phyloP scores from a whole-genome alignment of 23 red algal genomes.

The Gracilaria domingensis region DNA sequence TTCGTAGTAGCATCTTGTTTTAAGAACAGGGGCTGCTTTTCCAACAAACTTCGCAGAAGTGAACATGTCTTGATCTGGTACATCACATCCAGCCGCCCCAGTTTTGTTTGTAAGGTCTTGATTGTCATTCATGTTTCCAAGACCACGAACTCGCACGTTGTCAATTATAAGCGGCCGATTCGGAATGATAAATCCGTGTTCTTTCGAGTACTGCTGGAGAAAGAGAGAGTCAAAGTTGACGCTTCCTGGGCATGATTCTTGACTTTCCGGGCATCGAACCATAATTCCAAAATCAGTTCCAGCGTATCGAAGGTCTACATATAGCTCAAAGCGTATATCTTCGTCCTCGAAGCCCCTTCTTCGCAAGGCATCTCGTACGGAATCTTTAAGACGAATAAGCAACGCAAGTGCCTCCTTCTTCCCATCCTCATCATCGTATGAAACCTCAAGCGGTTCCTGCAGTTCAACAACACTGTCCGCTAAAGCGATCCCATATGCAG shows the following conservation, averaged over 20 bases:
- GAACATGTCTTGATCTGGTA: neutral
- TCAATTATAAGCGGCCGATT: slow-evolving; percentile 78
- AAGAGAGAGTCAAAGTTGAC: slow-evolving; percentile 75
- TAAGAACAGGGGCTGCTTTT: slow-evolving; percentile 33
- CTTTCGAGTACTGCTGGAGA: slow-evolving; percentile 64
- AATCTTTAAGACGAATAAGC: slow-evolving; percentile 35
- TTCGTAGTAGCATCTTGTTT: slow-evolving; percentile 44
- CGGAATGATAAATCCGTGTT: slow-evolving; percentile 92
- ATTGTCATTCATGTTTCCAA: slow-evolving; percentile 25
- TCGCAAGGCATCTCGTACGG: slow-evolving; percentile 9
- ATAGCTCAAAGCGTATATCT: slow-evolving; percentile 68
- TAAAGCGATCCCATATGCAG: slow-evolving; percentile 96
- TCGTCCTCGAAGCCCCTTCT: slow-evolving; percentile 26
- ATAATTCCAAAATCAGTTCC: slow-evolving; percentile 97
- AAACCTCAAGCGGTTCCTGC: slow-evolving; percentile 72
- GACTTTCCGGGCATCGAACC: slow-evolving; percentile 71
- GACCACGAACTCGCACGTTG: slow-evolving; percentile 84
- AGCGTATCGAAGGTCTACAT: slow-evolving; percentile 92
- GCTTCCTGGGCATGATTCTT: neutral
- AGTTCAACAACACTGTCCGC: slow-evolving; percentile 94
- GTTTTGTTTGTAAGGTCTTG: neutral
- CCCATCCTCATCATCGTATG: slow-evolving; percentile 33
- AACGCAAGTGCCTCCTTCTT: slow-evolving; percentile 40
- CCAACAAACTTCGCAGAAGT: neutral
- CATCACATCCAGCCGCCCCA: neutral